Evolutionary conservation across 2,329 filamentous ascomycete genomes (phyloP), one percentile per base, ranked within the genome.

Genomic region (Sphaerulina musiva): DNA sequence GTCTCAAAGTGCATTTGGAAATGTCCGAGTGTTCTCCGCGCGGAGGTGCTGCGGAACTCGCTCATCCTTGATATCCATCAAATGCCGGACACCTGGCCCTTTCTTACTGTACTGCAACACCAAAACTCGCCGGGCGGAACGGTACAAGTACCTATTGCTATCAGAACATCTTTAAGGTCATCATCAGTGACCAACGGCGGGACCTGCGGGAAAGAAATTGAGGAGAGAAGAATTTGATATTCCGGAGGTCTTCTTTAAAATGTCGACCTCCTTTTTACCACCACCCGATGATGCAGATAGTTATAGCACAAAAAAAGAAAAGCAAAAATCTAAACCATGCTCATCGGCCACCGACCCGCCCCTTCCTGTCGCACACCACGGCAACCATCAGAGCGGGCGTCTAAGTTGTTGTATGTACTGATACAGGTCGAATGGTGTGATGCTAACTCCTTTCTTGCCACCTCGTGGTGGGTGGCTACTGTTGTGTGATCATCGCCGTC

Each of bases 331-430:
- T 17, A 32, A 43, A 51, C 48, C 48, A 49, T 49, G 36, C 47
- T 48, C 48, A 6, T 23, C 17, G 5, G 48, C 42, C 34, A 32
- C 48, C 14, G 23, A 41, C 31, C 48, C 20, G 41, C 23, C 44
- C 42, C 32, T 45, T 32, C 14, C 17, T 45, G 48, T 51, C 41
- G 48, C 48, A 20, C 32, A 26, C 42, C 48, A 41, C 23, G 20
- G 48, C 48, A 51, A 51, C 26, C 48, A 51, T 51, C 20, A 20
- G 32, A 14, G 34, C 23, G 29, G 42, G 31, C 48, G 31, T 51
- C 48, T 51, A 51, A 38, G 41, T 42, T 51, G 48, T 32, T 51
- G 48, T 51, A 46, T 32, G 44, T 46, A 46, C 23, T 51, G 48
- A 17, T 51, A 51, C 48, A 51, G 42, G 41, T 45, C 26, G 41